Base-by-base conservation (phyloP, 805 yeast genomes). In the Spathaspora boniae region DNA sequence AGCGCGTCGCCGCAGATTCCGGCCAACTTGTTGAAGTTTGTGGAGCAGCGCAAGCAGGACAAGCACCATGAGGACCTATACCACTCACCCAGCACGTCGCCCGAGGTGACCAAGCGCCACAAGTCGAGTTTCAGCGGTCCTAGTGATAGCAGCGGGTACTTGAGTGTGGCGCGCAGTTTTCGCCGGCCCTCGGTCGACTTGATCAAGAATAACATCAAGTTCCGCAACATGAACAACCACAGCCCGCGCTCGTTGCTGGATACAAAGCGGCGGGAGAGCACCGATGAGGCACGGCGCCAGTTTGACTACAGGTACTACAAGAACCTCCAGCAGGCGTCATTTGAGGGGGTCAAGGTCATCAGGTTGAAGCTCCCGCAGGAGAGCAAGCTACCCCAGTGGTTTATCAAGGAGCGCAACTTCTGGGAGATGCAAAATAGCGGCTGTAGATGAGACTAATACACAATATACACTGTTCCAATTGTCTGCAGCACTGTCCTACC, bases 1-100 rank as follows among this genome's bases (percentile, higher is more conserved):
- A 73, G 81, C 1, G 78, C 77, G 4, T 80, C 86, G 2, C 87
- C 87, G 1, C 84, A 81, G 46, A 80, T 81, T 3, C 87, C 87
- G 0, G 74, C 74, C 22, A 76, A 76, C 29, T 60, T 80, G 12
- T 55, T 80, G 26, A 66, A 72, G 46, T 54, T 74, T 47, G 85
- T 70, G 39, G 86, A 72, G 51, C 65, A 53, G 54, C 59, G 72
- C 20, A 64, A 65, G 49, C 62, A 60, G 38, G 63, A 68, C 42
- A 37, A 37, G 41, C 18, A 38, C 29, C 15, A 36, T 26, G 33
- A 23, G n/a, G n/a, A n/a, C n/a, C n/a, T n/a, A 34, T 61, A 27
- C 57, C 68, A 1, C 48, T 61, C 9, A 70, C 64, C 33, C 44
- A 62, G 5, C 60, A 62, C 29, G 48, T 48, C 29, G 31, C 48